Base-by-base conservation (phyloP, 2,329 filamentous ascomycete species). In the Xylariales sp. region DNA sequence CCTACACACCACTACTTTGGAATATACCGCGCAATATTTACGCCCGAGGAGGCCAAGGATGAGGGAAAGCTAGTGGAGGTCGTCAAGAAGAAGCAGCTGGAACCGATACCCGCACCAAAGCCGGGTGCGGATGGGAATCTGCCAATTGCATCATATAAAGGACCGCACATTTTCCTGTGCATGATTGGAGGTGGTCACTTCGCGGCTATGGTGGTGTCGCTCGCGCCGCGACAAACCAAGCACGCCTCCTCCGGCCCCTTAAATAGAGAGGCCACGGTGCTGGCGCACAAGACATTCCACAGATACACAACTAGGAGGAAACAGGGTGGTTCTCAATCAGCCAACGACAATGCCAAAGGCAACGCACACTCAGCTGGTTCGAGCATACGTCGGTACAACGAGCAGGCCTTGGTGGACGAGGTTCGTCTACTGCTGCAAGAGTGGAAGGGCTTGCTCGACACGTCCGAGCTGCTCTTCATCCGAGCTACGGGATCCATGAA, bases 171-270 rank as follows among this genome's bases (percentile, higher is more conserved):
- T 34, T 97, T 98, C 57, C 76, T 98, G 33, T 97, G 90, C 63
- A 98, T 98, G 93, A 95, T 98, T 35, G 93, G 93, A 17, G 93
- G 93, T 42, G 93, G 93, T 0, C 93, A 98, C 59, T 98, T 98
- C 56, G 93, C 93, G 1, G 93, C 87, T 35, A 97, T 97, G 90
- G 73, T 97, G 10, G 86, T 98, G 10, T 89, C 89, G 0, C 73
- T 97, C 4, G 81, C 88, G 1, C 90, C 93, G 0, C 86, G 89
- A 45, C 70, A 85, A 37, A 77, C 79, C 25, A 91, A 87, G 56
- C 78, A 79, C 37, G 70, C 72, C 4, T 69, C 76, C 11, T 67
- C 74, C 13, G 85, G 85, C 0, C 72, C 84, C 2, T 77, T 95
- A 56, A 89, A 94, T 48, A 76, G 88, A 37, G 86, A 95, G 54